Conservation (phyloP, 2,329 filamentous ascomycete genomes). For the Drechslerella coelobrocha region DNA sequence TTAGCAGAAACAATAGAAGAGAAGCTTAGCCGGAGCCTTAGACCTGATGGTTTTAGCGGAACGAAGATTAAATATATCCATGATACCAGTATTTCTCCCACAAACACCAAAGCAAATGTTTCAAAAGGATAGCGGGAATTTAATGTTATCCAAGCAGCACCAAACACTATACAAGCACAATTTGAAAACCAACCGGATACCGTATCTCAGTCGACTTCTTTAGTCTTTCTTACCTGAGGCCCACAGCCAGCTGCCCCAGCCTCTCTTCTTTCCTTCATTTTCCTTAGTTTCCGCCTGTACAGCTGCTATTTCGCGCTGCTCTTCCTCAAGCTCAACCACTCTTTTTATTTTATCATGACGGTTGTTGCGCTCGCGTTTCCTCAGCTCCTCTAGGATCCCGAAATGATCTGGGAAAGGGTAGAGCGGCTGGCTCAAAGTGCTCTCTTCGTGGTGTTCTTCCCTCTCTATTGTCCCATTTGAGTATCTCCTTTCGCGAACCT, state of each 20-base stretch:
- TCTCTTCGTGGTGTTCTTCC: conserved; percentile 35
- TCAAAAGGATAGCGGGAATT: neutral
- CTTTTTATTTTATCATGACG: neutral
- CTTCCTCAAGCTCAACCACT: conserved; percentile 14
- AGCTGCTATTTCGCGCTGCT: neutral
- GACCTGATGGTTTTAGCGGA: neutral
- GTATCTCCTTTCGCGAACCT: conserved; percentile 32
- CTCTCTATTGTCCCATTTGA: conserved; percentile 41
- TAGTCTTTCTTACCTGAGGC: conserved; percentile 39
- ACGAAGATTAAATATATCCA: neutral
- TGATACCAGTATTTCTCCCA: conserved; percentile 5
- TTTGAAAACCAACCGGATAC: neutral
- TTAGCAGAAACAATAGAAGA: conserved; percentile 7
- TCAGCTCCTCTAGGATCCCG: conserved; percentile 7
- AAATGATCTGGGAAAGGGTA: neutral
- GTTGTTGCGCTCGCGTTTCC: neutral
- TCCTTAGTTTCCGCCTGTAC: conserved; percentile 3
- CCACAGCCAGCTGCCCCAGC: conserved; percentile 43
- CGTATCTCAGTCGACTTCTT: neutral
- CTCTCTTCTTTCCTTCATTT: conserved; percentile 24
- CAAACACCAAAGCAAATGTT: conserved; percentile 20
- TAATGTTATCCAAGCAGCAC: neutral
- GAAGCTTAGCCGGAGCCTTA: neutral
- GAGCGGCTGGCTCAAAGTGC: neutral
- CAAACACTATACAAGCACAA: neutral